phyloP scores from a whole-genome alignment of 1,284 basidiomycete genomes.

The Cutaneotrichosporon curvatum region DNA sequence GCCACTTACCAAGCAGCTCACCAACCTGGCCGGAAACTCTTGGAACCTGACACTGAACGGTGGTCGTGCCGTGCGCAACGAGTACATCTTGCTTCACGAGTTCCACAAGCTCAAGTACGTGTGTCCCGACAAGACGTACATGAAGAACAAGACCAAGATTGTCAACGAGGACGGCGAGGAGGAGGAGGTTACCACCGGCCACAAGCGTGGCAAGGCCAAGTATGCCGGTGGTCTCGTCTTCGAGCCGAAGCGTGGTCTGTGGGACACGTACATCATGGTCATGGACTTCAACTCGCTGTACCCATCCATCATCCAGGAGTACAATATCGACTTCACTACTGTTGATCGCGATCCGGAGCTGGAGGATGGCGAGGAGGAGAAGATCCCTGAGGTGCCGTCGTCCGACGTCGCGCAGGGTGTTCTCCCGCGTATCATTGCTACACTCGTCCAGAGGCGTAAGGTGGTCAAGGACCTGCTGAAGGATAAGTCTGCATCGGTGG shows the following conservation, averaged over 20 bases:
- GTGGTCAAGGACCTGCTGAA: slow-evolving; percentile 96
- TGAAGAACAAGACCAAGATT: slow-evolving; percentile 50
- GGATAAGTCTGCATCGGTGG: slow-evolving; percentile 65
- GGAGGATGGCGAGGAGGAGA: slow-evolving; percentile 56
- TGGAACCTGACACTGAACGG: slow-evolving; percentile 96
- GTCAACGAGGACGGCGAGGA: slow-evolving; percentile 48
- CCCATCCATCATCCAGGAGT: slow-evolving; percentile 99
- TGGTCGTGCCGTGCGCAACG: slow-evolving; percentile 95
- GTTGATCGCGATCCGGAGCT: slow-evolving; percentile 64
- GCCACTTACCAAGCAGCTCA: slow-evolving; percentile 85
- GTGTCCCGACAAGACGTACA: slow-evolving; percentile 88
- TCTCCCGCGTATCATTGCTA: slow-evolving; percentile 90
- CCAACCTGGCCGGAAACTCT: slow-evolving; percentile 94
- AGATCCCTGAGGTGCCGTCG: slow-evolving; percentile 80
- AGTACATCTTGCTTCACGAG: slow-evolving; percentile 97
- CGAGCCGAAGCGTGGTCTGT: slow-evolving; percentile 90
- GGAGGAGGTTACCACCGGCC: slow-evolving; percentile 54
- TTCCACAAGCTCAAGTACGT: slow-evolving; percentile 95
- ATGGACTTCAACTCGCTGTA: slow-evolving; percentile 99
- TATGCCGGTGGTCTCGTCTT: slow-evolving; percentile 99
- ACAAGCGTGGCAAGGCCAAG: slow-evolving; percentile 78
- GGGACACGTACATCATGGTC: slow-evolving; percentile 95
- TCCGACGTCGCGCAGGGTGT: slow-evolving; percentile 73
- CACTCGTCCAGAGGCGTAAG: slow-evolving; percentile 78
- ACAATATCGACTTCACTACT: slow-evolving; percentile 98